phyloP scores from a whole-genome alignment of 2,329 filamentous ascomycete species.

The Fusarium sp. region DNA sequence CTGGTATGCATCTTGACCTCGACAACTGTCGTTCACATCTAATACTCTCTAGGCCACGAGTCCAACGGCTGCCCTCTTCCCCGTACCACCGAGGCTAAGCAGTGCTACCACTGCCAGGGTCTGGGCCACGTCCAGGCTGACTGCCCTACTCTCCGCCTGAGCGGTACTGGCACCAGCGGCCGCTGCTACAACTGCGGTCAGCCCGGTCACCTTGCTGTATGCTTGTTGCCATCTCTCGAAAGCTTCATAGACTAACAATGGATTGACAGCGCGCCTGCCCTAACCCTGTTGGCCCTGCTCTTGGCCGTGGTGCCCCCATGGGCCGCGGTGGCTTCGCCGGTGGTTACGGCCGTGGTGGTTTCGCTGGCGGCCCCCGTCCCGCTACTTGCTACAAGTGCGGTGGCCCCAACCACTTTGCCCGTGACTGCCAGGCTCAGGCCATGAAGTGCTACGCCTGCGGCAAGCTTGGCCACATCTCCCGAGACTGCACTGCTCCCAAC shows the following conservation, averaged over 20 bases:
- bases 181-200: slow-evolving; percentile 98
- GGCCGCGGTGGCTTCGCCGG: slow-evolving; percentile 76
- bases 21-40: not conserved
- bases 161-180: slow-evolving; percentile 82
- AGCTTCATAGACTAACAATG: slow-evolving; percentile 26
- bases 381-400: slow-evolving; percentile 82
- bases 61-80: slow-evolving; percentile 97
- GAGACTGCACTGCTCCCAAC: slow-evolving; percentile 96
- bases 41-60: slow-evolving; percentile 76
- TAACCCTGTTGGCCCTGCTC: slow-evolving; percentile 71
- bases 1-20: slow-evolving; percentile 60
- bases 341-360: slow-evolving; percentile 79
- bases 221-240: slow-evolving; percentile 47
- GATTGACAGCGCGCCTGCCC: slow-evolving; percentile 79
- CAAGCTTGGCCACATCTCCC: slow-evolving; percentile 92
- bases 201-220: slow-evolving; percentile 89
- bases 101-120: slow-evolving; percentile 99
- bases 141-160: slow-evolving; percentile 95
- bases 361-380: slow-evolving; percentile 75
- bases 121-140: slow-evolving; percentile 98
- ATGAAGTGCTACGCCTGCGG: slow-evolving; percentile 99
- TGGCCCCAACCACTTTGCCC: slow-evolving; percentile 96
- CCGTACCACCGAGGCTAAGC: slow-evolving; percentile 97
- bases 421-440: slow-evolving; percentile 97
- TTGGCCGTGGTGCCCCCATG: slow-evolving; percentile 75